A percentile compares a stretch with the other conserved stretches of the same genome.
Evolutionary conservation across 495 filamentous ascomycete species (phyloP).

Genomic region (Xylaria cubensis): DNA sequence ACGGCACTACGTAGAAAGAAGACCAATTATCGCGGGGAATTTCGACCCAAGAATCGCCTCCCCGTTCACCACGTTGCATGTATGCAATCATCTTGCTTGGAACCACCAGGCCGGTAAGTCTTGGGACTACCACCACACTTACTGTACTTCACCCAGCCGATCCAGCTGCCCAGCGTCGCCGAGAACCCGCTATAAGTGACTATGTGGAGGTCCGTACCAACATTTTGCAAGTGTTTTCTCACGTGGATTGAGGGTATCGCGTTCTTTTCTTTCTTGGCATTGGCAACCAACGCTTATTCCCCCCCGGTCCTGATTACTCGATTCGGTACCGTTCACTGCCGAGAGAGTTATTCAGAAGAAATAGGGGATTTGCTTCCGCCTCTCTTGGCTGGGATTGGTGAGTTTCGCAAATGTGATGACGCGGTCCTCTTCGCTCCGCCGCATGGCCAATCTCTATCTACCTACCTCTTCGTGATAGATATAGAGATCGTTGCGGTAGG

Average conservation of each 20-base stretch:
- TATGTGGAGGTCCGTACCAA: constrained; percentile 5
- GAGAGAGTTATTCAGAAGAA: not conserved
- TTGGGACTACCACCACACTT: not conserved
- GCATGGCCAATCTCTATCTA: not conserved
- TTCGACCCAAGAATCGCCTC: not conserved
- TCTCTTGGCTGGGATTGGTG: not conserved
- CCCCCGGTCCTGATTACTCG: not conserved
- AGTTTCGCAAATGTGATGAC: not conserved
- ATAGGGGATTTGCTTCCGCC: not conserved
- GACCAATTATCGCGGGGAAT: not conserved
- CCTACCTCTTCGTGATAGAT: not conserved
- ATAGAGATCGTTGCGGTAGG: not conserved
- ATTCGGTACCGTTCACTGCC: constrained; percentile 2
- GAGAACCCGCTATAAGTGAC: not conserved
- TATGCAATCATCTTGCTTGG: not conserved
- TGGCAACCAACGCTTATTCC: constrained; percentile 2
- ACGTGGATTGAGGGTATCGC: constrained; percentile 3
- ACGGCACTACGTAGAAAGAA: not conserved
- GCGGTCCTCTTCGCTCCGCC: not conserved
- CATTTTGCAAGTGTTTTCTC: not conserved
- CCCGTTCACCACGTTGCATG: not conserved
- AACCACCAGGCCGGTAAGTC: constrained; percentile 1
- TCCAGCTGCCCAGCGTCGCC: constrained; percentile 9
- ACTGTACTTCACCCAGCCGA: not conserved
- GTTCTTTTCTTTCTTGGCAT: not conserved